A percentile compares a stretch with the other conserved stretches of the same genome.
Evolutionary conservation across 768 basidiomycete genomes (phyloP).

Genomic region (Sporobolomyces roseus): DNA sequence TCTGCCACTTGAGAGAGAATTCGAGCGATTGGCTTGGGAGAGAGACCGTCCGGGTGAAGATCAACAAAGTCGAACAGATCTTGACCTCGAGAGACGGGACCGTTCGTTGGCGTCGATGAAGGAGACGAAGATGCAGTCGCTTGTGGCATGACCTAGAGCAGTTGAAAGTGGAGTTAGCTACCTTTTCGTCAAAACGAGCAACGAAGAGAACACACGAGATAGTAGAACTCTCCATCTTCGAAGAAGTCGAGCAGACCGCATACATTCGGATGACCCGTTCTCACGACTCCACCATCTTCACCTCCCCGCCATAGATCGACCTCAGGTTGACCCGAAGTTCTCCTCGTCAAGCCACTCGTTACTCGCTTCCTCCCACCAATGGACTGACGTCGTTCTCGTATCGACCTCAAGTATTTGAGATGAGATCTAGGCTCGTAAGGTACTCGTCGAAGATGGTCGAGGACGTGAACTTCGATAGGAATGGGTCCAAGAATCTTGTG

Average conservation of each 20-base stretch:
- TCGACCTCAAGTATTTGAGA: constrained; percentile 57
- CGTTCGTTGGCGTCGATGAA: neutral
- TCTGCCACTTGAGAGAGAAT: constrained; percentile 93
- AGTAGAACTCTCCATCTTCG: constrained; percentile 93
- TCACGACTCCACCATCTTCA: constrained; percentile 60
- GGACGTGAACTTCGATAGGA: constrained; percentile 91
- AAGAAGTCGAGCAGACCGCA: constrained; percentile 94
- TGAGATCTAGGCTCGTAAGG: constrained; percentile 55
- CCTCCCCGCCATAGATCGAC: constrained; percentile 33
- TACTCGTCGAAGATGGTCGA: constrained; percentile 40
- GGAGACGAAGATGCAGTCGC: constrained; percentile 21
- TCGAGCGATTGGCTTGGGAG: constrained; percentile 66
- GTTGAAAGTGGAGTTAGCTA: constrained; percentile 47
- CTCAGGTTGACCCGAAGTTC: constrained; percentile 23
- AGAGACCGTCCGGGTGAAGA: constrained; percentile 75
- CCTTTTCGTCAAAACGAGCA: neutral
- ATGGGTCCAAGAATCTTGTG: constrained; percentile 92
- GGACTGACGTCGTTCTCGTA: constrained; percentile 38
- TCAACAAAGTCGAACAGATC: constrained; percentile 97
- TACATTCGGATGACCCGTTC: constrained; percentile 87
- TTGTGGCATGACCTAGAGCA: constrained; percentile 33
- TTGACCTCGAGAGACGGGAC: constrained; percentile 54
- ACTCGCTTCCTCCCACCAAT: neutral
- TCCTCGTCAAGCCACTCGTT: constrained; percentile 53
- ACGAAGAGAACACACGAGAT: constrained; percentile 62